phyloP scores from a whole-genome alignment of 768 basidiomycete genomes.

The Mycena rebaudengoi region DNA sequence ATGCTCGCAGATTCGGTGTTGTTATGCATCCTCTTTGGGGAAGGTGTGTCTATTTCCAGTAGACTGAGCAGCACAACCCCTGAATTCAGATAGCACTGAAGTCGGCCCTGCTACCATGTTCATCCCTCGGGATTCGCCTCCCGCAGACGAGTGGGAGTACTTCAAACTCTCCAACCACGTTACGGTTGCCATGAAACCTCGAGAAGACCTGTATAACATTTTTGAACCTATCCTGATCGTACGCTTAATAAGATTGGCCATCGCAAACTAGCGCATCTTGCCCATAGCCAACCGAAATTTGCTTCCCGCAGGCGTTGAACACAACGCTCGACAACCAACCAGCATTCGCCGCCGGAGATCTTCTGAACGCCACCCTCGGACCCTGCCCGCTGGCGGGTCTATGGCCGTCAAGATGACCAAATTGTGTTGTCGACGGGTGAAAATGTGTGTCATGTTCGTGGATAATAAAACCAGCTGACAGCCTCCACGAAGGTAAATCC shows the following conservation, averaged over 20 bases:
- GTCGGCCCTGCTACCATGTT: slow-evolving; percentile 12
- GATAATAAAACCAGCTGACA: background rate
- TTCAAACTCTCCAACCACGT: slow-evolving; percentile 12
- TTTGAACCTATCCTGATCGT: slow-evolving; percentile 14
- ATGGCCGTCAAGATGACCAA: slow-evolving; percentile 10
- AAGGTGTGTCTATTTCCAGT: background rate
- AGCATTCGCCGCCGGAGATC: slow-evolving; percentile 8
- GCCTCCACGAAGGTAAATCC: slow-evolving; percentile 16
- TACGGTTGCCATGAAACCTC: slow-evolving; percentile 3
- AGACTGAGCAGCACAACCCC: background rate
- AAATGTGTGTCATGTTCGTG: background rate
- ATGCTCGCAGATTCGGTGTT: slow-evolving; percentile 6
- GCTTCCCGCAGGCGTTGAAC: slow-evolving; percentile 6
- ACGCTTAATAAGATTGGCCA: no score
- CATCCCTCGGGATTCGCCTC: slow-evolving; percentile 2
- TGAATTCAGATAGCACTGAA: slow-evolving; percentile 1
- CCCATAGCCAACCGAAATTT: slow-evolving; percentile 4
- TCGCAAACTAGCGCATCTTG: background rate
- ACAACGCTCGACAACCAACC: background rate
- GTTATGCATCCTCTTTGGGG: slow-evolving; percentile 15
- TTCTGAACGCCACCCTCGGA: slow-evolving; percentile 8
- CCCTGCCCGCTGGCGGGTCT: background rate
- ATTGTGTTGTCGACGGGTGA: slow-evolving; percentile 4
- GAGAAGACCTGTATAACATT: background rate
- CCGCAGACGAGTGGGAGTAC: slow-evolving; percentile 1